phyloP scores from a whole-genome alignment of 106 monocot species.

The Xerophyta viscosa region DNA sequence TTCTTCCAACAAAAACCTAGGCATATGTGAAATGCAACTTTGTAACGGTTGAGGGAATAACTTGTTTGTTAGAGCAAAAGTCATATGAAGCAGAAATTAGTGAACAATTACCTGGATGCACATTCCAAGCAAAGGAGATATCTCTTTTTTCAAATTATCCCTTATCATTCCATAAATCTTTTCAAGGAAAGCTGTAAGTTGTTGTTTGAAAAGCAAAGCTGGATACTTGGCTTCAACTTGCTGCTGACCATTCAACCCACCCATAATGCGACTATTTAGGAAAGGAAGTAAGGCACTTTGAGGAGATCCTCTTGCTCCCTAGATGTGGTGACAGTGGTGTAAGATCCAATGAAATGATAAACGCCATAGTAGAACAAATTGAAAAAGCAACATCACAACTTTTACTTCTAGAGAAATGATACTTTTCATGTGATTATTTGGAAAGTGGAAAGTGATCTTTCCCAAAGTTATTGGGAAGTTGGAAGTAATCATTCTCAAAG shows the following conservation, averaged over 20 bases:
- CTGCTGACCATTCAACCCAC: conserved; percentile 28
- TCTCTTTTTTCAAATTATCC: conserved; percentile 93
- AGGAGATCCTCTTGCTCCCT: conserved; percentile 17
- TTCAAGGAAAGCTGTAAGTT: conserved; percentile 85
- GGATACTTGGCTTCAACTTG: conserved; percentile 92
- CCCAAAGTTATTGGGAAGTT: background rate
- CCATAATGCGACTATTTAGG: conserved; percentile 56
- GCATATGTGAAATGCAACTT: too few species aligned
- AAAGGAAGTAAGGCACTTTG: conserved; percentile 22
- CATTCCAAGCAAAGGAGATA: conserved; percentile 61
- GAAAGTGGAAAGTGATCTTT: background rate
- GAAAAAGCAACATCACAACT: too few species aligned
- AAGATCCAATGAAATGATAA: background rate
- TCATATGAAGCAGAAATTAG: too few species aligned
- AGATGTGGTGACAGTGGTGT: background rate
- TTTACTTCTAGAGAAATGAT: too few species aligned
- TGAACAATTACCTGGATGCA: conserved; percentile 90
- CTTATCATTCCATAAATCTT: conserved; percentile 96
- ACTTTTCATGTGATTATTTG: too few species aligned
- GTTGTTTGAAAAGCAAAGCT: conserved; percentile 91
- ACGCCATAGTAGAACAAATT: background rate
- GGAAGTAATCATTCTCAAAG: too few species aligned
- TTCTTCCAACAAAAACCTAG: too few species aligned
- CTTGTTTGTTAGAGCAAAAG: too few species aligned
- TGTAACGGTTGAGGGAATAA: too few species aligned